Conservation (phyloP, 257 asterid genomes). For the Rehmannia glutinosa region DNA sequence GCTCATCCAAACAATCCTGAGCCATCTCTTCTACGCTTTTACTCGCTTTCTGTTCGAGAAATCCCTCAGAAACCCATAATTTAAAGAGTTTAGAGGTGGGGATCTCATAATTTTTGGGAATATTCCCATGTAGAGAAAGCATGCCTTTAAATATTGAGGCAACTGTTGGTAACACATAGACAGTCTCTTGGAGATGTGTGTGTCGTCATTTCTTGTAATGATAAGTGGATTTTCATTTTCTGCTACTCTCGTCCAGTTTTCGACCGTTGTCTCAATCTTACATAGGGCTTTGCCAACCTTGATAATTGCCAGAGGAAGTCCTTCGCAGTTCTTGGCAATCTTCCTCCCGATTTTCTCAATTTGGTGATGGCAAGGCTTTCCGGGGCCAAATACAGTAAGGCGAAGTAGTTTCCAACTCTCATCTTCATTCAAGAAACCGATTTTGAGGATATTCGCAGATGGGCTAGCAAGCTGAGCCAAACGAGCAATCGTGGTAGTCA, state of each 20-base stretch:
- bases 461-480: neutral
- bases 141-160: constrained; percentile 8
- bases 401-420: constrained; percentile 8
- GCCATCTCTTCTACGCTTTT: constrained; percentile 2
- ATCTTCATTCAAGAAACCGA: neutral
- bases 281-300: constrained; percentile 11
- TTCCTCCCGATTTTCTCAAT: neutral
- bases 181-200: neutral
- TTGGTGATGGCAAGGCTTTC: neutral
- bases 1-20: neutral
- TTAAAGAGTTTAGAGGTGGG: neutral
- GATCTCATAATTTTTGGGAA: constrained; percentile 2
- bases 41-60: neutral
- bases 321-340: neutral
- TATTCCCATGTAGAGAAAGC: constrained; percentile 20
- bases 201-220: neutral
- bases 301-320: constrained; percentile 23
- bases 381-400: neutral
- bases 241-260: constrained; percentile 13
- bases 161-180: constrained; percentile 11
- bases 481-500: neutral
- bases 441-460: neutral
- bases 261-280: neutral
- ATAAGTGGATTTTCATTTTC: neutral
- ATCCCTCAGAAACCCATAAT: constrained; percentile 1